Evolutionary conservation across 345 rosid genomes (phyloP), one percentile per base, ranked within the genome.

Genomic region (Populus tremula): DNA sequence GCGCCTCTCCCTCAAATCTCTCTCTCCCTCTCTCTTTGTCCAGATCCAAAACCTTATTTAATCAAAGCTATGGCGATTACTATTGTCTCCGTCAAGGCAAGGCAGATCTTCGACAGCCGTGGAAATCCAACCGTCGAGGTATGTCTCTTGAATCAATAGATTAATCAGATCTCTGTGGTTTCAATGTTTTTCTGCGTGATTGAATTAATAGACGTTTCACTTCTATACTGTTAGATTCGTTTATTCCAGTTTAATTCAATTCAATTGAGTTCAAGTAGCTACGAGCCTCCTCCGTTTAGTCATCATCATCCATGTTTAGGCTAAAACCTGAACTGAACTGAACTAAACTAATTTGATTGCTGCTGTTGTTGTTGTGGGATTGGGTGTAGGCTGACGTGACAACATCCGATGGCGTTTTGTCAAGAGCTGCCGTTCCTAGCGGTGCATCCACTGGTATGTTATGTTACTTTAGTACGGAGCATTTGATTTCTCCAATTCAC

Each of bases 41-140:
- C n/a, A 71, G 83, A 76, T 80, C 83, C 71, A 39, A 50, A 17
- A 1, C 41, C 14, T 8, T 35, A 18, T 31, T 66, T n/a, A 4
- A 13, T 33, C 54, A 8, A 17, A 9, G 62, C 67, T 12, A 82
- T 82, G 84, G 38, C 84, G 49, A 70, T 77, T 29, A 82, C 81
- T 8, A 82, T 82, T 50, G 84, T 77, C 71, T 73, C 81, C 43
- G 77, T 91, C 73, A 86, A 87, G 77, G 90, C 93, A 21, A 85
- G 93, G 74, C 95, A 89, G 89, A 91, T 91, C 85, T 91, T 87
- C 85, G 95, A 91, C 81, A 91, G 91, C 83, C 91, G 91, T 43
- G 93, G 93, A 68, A 88, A 89, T 75, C 95, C 93, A 16, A 91
- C 93, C 29, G 93, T 91, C 36, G 95, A 91, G 87, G 95, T 91